Conservation (phyloP, 1,284 basidiomycete species). For the Lentinula novae-zelandiae region DNA sequence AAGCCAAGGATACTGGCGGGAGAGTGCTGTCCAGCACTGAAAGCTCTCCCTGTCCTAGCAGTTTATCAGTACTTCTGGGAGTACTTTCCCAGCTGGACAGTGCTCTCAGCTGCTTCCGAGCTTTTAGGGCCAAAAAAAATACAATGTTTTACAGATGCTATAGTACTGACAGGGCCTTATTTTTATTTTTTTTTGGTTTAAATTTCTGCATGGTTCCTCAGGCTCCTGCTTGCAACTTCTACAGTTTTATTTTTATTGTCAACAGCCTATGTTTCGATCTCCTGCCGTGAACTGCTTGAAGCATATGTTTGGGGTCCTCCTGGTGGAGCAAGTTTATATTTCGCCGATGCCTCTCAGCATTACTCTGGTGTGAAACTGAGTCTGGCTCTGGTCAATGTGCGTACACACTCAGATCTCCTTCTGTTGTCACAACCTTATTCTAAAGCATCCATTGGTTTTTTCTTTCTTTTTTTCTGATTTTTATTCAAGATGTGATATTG, state of each 20-base stretch:
- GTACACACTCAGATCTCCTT: not conserved
- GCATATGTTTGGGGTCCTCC: not conserved
- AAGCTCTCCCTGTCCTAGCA: too few species aligned
- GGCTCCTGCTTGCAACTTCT: not conserved
- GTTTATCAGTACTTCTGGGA: too few species aligned
- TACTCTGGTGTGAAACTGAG: not conserved
- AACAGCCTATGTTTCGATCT: not conserved
- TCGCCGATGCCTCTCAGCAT: not conserved
- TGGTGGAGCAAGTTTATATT: not conserved
- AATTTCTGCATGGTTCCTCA: too few species aligned
- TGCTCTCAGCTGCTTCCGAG: too few species aligned
- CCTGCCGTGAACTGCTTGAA: not conserved
- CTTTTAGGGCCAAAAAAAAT: too few species aligned
- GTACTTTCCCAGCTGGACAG: too few species aligned
- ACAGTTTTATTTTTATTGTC: not conserved
- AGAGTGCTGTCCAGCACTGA: too few species aligned
- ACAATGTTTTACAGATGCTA: too few species aligned
- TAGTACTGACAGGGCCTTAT: not conserved
- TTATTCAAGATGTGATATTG: not conserved
- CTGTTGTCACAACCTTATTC: too few species aligned
- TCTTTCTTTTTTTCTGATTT: not conserved
- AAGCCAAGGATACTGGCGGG: too few species aligned
- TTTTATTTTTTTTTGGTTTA: not conserved
- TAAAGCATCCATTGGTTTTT: not conserved
- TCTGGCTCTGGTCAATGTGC: not conserved